Base-by-base conservation (phyloP, 2,329 filamentous ascomycete genomes). In the Epicoccum sorghinum region DNA sequence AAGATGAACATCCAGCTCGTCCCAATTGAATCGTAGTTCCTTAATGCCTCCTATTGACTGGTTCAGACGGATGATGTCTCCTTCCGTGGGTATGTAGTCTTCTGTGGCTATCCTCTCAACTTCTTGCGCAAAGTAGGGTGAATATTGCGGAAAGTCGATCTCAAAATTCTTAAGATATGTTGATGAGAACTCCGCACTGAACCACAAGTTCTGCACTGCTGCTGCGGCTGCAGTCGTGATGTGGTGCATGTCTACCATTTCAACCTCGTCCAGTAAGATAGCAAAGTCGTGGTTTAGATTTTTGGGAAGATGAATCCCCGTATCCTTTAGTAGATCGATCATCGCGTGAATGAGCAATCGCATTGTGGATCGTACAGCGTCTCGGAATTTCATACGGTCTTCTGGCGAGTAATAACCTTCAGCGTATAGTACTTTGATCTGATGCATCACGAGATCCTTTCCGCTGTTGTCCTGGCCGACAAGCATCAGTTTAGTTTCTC, bases 361-460 rank as follows among this genome's bases (percentile, higher is more conserved):
- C 10, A 71, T 40, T 1, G 68, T 72, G n/a, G 69, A 69, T 35
- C 63, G 66, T 7, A 73, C 61, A 18, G 63, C 64, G 39, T 59
- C 53, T 29, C 60, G 61, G 43, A 68, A 70, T 7, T 56, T 59
- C 39, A 64, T 58, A n/a, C 70, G 69, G 32, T 72, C 68, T 42
- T 69, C 63, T 24, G 52, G 52, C 1, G 69, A 60, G 33, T 72
- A 69, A 40, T 72, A 73, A 9, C 69, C 69, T 32, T 70, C 67
- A n/a, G 68, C 68, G 30, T 72, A 73, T 7, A 73, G 54, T 22
- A 69, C 67, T 33, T 72, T 72, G 58, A 74, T 69, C 48, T 74
- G 71, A 30, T 70, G 65, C 69, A 73, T 72, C 37, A 74, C 66
- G 14, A 74, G 61, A 13, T 74, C 69, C 39, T 73, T 73, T 13